Evolutionary conservation across 192 early-diverging fungal genomes (phyloP).

Genomic region (Coemansia sp.): DNA sequence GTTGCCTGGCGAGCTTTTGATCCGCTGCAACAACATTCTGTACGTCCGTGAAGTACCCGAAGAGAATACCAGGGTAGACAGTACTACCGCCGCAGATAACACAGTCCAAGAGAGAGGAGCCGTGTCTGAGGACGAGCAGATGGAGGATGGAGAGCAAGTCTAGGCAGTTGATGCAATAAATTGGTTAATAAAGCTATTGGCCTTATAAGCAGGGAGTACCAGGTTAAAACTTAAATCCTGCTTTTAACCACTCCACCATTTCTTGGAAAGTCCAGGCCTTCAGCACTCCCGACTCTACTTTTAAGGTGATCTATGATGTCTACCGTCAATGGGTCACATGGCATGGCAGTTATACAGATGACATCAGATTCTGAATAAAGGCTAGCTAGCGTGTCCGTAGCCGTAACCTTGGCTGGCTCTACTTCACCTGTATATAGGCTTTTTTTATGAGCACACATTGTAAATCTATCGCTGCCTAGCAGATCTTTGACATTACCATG

Average conservation of each 20-base stretch:
- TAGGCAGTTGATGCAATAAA: background rate
- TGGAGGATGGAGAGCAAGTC: constrained; percentile 46
- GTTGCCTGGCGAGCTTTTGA: constrained; percentile 87
- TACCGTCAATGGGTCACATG: background rate
- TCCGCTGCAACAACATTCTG: constrained; percentile 86
- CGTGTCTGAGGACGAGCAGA: constrained; percentile 44
- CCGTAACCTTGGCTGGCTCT: too few species aligned
- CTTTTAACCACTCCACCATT: background rate
- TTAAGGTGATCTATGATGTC: background rate
- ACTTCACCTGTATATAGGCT: too few species aligned
- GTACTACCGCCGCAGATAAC: background rate
- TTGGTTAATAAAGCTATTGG: background rate
- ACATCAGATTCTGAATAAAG: too few species aligned
- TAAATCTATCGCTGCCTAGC: too few species aligned
- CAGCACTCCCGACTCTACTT: background rate
- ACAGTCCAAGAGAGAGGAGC: background rate
- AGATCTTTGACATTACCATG: too few species aligned
- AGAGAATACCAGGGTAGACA: constrained; percentile 32
- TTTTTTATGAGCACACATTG: too few species aligned
- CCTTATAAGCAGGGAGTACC: background rate
- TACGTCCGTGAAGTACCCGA: constrained; percentile 65
- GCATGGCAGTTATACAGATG: too few species aligned
- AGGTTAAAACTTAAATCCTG: background rate
- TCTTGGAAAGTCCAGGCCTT: background rate
- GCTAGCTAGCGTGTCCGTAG: too few species aligned